Conservation (phyloP, 2,329 filamentous ascomycete species). For the Diaporthe aspalathi region DNA sequence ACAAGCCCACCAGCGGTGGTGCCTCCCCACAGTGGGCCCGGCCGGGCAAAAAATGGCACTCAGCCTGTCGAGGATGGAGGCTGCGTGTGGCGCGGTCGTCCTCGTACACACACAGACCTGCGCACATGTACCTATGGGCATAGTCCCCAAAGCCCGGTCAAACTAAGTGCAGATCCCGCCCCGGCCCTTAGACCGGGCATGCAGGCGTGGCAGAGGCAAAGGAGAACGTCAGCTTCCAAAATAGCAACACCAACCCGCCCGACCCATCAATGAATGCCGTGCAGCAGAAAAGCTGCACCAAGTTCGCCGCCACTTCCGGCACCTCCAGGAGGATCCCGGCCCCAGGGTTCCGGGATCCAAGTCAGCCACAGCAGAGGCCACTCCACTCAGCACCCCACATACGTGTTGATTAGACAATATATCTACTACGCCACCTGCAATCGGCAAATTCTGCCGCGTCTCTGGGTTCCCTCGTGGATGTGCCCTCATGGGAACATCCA, state of each 20-base stretch:
- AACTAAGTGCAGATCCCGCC: conserved; percentile 19
- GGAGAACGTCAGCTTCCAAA: conserved; percentile 19
- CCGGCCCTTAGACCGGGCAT: background rate
- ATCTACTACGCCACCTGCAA: conserved; percentile 8
- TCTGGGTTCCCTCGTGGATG: conserved; percentile 3
- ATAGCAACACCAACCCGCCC: conserved; percentile 27
- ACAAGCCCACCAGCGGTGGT: conserved; percentile 16
- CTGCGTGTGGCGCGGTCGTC: conserved; percentile 10
- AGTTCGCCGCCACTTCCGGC: conserved; percentile 24
- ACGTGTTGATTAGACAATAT: background rate
- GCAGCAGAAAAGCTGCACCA: conserved; percentile 4
- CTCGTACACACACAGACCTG: background rate
- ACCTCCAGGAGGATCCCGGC: conserved; percentile 16
- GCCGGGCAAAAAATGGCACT: conserved; percentile 18
- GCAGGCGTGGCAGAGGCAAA: conserved; percentile 12
- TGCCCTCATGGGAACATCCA: background rate
- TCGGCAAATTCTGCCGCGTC: background rate
- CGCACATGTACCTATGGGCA: background rate
- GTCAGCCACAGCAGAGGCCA: conserved; percentile 4
- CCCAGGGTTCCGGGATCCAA: conserved; percentile 13
- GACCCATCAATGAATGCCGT: conserved; percentile 23
- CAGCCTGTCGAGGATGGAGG: conserved; percentile 19
- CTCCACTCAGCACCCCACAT: conserved; percentile 16
- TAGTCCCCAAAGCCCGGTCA: background rate
- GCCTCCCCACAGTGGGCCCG: conserved; percentile 16